phyloP scores from a whole-genome alignment of 2,329 filamentous ascomycete species.

The Diaporthe eres region DNA sequence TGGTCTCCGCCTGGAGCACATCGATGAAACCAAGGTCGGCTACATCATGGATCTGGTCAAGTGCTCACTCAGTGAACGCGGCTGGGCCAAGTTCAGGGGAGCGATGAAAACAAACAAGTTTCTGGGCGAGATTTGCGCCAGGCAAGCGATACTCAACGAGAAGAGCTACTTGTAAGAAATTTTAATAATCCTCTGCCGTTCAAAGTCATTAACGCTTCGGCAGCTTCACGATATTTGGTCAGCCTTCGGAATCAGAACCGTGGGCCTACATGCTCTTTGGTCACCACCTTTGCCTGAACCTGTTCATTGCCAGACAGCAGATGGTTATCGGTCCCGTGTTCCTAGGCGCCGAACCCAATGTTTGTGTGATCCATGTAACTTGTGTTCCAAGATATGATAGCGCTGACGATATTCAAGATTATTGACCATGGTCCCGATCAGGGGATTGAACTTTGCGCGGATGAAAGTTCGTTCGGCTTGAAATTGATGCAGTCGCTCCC shows the following conservation, averaged over 20 bases:
- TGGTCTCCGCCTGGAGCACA: neutral
- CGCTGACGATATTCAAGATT: constrained; percentile 46
- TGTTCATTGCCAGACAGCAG: constrained; percentile 76
- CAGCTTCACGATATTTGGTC: constrained; percentile 81
- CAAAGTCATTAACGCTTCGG: neutral
- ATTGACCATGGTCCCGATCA: constrained; percentile 75
- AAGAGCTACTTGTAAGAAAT: constrained; percentile 6
- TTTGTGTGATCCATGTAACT: neutral
- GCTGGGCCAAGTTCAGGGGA: constrained; percentile 10
- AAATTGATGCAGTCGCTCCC: constrained; percentile 76
- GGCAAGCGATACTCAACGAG: constrained; percentile 5
- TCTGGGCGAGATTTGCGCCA: neutral
- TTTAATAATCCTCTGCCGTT: neutral
- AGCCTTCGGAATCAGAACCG: constrained; percentile 67
- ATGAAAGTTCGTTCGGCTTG: constrained; percentile 76
- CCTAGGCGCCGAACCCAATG: constrained; percentile 84
- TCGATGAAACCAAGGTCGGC: neutral
- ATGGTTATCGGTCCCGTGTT: constrained; percentile 82
- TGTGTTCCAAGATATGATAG: neutral
- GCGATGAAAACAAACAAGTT: constrained; percentile 23
- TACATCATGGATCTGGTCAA: neutral
- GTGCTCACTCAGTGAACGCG: neutral
- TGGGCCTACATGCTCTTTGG: constrained; percentile 86
- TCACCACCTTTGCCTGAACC: constrained; percentile 81
- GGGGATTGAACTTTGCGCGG: constrained; percentile 76